Conservation (phyloP, 192 early-diverging fungal genomes). For the Podila minutissima region DNA sequence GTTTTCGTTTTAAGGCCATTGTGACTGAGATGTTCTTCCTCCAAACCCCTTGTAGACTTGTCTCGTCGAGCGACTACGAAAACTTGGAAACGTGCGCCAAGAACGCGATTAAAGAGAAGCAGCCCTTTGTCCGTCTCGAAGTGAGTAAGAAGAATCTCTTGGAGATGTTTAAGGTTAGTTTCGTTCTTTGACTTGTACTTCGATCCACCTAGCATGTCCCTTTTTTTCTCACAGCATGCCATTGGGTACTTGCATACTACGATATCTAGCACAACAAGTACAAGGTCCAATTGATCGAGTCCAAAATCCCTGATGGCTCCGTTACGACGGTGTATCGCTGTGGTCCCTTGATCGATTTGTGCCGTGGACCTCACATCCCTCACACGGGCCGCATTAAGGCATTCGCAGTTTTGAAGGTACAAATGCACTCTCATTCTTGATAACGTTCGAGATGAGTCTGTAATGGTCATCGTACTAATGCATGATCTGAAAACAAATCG, state of each 20-base stretch:
- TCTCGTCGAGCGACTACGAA: constrained; percentile 85
- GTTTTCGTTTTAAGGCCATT: not conserved
- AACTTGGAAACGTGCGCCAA: constrained; percentile 85
- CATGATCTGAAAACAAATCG: not conserved
- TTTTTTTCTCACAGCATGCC: too few relatives aligned
- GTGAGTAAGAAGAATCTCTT: constrained; percentile 89
- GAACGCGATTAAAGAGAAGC: constrained; percentile 92
- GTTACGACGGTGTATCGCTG: constrained; percentile 98
- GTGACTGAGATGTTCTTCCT: not conserved
- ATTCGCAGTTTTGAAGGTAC: constrained; percentile 80
- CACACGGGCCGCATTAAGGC: constrained; percentile 93
- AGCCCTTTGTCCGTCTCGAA: constrained; percentile 91
- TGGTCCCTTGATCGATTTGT: constrained; percentile 97
- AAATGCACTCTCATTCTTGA: constrained; percentile 16
- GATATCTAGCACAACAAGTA: constrained; percentile 87
- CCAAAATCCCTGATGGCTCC: constrained; percentile 91
- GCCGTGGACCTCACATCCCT: constrained; percentile 94
- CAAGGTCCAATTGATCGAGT: constrained; percentile 94
- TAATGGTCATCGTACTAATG: not conserved
- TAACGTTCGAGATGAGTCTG: not conserved
- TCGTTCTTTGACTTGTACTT: not conserved
- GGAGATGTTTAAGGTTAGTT: constrained; percentile 88
- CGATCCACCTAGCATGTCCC: not conserved
- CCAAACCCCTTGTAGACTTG: constrained; percentile 58
- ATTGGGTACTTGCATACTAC: too few relatives aligned